Conservation (phyloP, 495 filamentous ascomycete species). For the Penicillium atrosanguineum region DNA sequence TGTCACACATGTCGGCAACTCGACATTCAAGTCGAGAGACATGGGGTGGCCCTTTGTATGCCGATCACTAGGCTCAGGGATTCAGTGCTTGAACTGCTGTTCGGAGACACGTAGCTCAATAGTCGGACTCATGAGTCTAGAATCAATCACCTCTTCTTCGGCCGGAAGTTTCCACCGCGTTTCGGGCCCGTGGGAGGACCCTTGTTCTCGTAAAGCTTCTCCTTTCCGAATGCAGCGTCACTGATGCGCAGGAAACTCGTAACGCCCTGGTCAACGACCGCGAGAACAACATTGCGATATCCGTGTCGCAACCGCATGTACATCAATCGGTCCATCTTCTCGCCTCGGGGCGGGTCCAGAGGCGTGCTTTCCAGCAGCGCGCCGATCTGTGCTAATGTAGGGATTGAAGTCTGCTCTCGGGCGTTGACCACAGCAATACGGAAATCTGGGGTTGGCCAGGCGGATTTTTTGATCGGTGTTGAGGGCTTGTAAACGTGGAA, state of each 20-base stretch:
- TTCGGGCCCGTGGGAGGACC: constrained; percentile 30
- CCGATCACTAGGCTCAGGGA: neutral
- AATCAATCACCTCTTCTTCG: constrained; percentile 34
- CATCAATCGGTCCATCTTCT: constrained; percentile 48
- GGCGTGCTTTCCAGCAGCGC: constrained; percentile 67
- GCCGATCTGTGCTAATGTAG: constrained; percentile 67
- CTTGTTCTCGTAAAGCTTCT: constrained; percentile 59
- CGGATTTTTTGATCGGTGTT: constrained; percentile 69
- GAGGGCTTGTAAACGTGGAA: constrained; percentile 79
- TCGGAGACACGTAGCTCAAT: neutral
- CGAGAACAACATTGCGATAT: constrained; percentile 77
- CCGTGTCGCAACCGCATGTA: constrained; percentile 80
- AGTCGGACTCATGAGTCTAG: neutral
- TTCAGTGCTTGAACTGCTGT: neutral
- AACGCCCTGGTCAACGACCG: constrained; percentile 85
- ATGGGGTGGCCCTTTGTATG: neutral
- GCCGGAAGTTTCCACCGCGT: constrained; percentile 32
- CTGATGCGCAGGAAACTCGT: constrained; percentile 80
- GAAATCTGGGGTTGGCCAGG: constrained; percentile 76
- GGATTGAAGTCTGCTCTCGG: constrained; percentile 61
- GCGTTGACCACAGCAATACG: constrained; percentile 77
- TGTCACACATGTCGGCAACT: neutral
- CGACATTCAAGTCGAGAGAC: neutral
- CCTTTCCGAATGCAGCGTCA: constrained; percentile 76
- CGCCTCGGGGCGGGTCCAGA: constrained; percentile 54